Evolutionary conservation across 129 eudicot species (phyloP), one percentile per base, ranked within the genome.

Genomic region (Centrapalus pauciflorus): DNA sequence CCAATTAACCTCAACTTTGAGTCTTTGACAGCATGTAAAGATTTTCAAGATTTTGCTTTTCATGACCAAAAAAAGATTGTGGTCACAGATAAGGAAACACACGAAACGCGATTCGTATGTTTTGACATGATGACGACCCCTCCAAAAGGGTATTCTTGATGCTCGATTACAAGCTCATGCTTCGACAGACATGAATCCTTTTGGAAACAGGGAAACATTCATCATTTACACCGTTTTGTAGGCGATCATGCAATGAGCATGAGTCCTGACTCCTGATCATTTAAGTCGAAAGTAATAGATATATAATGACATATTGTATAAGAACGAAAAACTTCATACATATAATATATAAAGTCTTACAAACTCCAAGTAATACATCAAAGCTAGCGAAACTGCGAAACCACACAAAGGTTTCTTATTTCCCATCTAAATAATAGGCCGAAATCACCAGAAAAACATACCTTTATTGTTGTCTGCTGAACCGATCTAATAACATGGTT

Each of bases 381-480:
- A 74, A 67, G 60, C 69, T 58, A 23, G 30, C 67, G 58, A 67
- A 67, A 73, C 71, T 38, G 30, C 67, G 58, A 67, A 67, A 73
- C 71, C 49, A 50, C 63, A 48, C 10, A 24, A 13, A 37, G 10
- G 48, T 30, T n/a, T 30, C 61, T 67, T 78, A 61, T 71, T 33
- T 59, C 14, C 32, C 29, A 57, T 72, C 70, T 38, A 69, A 26
- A 69, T 27, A 11, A 59, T 37, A 13, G 17, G 23, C 37, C 5
- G 45, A 62, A 67, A 19, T 56, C 33, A 52, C 32, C 64, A 24
- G 11, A 32, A 67, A 16, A 14, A 37, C 37, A 21, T 67, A 74
- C 49, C 64, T 43, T n/a, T 55, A 5, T 25, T 19, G 24, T 26
- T 19, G 4, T 19, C 73, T 33, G 34, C 60, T 43, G 70, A 71